Evolutionary conservation across 2,329 filamentous ascomycete species (phyloP).

Genomic region (Colletotrichum cereale): DNA sequence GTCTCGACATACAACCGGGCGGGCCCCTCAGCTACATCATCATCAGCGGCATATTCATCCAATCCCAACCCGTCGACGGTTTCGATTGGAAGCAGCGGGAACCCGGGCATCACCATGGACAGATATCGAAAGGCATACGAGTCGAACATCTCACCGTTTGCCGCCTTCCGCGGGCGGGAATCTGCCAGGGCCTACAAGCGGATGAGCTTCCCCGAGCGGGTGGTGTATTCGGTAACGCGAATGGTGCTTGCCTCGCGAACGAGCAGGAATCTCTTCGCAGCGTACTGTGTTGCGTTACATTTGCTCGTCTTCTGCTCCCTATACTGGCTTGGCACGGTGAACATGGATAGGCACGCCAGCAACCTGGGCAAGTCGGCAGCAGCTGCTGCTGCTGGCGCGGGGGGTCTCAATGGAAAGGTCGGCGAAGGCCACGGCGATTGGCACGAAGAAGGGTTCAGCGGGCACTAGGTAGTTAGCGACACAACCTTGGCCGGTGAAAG

Average conservation of each 20-base stretch:
- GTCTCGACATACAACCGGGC: constrained; percentile 91
- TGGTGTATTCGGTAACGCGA: constrained; percentile 90
- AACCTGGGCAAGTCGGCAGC: constrained; percentile 64
- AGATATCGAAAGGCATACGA: constrained; percentile 94
- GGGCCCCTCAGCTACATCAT: constrained; percentile 69
- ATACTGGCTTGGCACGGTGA: constrained; percentile 82
- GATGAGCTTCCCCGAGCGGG: constrained; percentile 91
- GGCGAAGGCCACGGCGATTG: constrained; percentile 65
- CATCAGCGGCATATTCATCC: constrained; percentile 73
- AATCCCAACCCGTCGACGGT: constrained; percentile 84
- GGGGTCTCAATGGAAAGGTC: constrained; percentile 44
- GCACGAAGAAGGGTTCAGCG: constrained; percentile 73
- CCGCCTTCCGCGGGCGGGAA: constrained; percentile 94
- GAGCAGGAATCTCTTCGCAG: constrained; percentile 93
- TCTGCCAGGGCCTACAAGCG: constrained; percentile 90
- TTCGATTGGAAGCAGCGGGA: constrained; percentile 66
- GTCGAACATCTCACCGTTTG: constrained; percentile 94
- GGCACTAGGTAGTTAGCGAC: constrained; percentile 45
- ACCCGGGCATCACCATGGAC: constrained; percentile 78
- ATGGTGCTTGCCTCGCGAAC: constrained; percentile 91
- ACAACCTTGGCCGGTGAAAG: neutral
- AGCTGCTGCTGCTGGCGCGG: constrained; percentile 52
- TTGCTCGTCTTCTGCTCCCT: constrained; percentile 87
- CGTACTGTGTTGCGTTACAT: constrained; percentile 91
- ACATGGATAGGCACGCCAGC: constrained; percentile 72